phyloP scores from a whole-genome alignment of 2,329 filamentous ascomycete species.

The Corniculantispora saksenae region DNA sequence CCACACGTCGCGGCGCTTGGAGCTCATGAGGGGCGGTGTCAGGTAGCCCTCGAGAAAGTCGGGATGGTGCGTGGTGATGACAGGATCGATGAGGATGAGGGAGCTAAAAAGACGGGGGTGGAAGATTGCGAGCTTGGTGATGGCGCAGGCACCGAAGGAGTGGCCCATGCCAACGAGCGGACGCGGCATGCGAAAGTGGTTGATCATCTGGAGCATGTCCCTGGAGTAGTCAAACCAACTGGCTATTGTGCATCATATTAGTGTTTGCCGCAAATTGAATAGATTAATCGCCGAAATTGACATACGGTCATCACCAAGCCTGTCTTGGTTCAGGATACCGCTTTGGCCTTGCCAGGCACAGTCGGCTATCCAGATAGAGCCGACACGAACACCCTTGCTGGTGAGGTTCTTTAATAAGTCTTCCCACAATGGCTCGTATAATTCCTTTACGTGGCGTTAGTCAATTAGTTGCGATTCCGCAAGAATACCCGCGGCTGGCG shows the following conservation, averaged over 20 bases:
- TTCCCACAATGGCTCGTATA: slow-evolving; percentile 92
- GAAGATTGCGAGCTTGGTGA: slow-evolving; percentile 70
- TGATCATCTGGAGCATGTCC: slow-evolving; percentile 83
- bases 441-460: slow-evolving; percentile 58
- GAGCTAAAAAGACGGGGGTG: slow-evolving; percentile 79
- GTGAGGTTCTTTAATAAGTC: slow-evolving; percentile 66
- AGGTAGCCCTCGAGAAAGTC: slow-evolving; percentile 33
- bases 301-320: slow-evolving; percentile 82
- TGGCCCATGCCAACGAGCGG: slow-evolving; percentile 85
- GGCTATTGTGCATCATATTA: slow-evolving; percentile 48
- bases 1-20: slow-evolving; percentile 78
- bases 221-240: slow-evolving; percentile 84
- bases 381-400: slow-evolving; percentile 65
- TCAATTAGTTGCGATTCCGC: background rate
- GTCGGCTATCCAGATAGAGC: slow-evolving; percentile 87
- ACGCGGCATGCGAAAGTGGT: slow-evolving; percentile 76
- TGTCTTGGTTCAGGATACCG: slow-evolving; percentile 72
- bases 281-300: slow-evolving; percentile 16
- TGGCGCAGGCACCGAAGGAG: slow-evolving; percentile 78
- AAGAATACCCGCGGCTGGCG: background rate
- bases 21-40: slow-evolving; percentile 60
- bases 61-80: slow-evolving; percentile 59
- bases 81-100: slow-evolving; percentile 81
- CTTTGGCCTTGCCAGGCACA: slow-evolving; percentile 83
- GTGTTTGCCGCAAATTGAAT: background rate